These are phyloP conservation scores for Dispira simplex DNA, from an alignment of 192 early-diverging fungal species.

Conservation along the genomic window DNA sequence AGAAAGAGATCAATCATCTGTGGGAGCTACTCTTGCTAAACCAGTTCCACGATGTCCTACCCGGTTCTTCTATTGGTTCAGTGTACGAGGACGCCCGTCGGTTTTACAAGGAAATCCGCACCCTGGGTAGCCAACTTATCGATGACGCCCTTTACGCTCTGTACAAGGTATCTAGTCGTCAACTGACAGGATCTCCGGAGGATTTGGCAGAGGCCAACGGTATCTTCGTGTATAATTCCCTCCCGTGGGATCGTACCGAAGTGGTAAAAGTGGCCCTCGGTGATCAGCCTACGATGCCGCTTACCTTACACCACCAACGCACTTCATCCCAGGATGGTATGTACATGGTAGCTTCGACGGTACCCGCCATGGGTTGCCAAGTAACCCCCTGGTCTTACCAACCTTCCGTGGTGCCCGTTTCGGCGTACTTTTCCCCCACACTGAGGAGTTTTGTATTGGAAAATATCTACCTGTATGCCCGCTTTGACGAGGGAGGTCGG, in stretches of 20 bases:
- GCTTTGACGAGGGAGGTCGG: conserved; percentile 57
- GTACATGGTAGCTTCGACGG: conserved; percentile 13
- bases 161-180: conserved; percentile 18
- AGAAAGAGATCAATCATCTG: conserved; percentile 51
- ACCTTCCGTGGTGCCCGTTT: conserved; percentile 15
- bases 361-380: conserved; percentile 18
- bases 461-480: conserved; percentile 57
- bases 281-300: background rate
- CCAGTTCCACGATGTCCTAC: conserved; percentile 97
- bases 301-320: background rate
- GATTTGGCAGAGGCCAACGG: conserved; percentile 12
- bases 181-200: conserved; percentile 9
- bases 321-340: background rate
- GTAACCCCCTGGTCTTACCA: conserved; percentile 14
- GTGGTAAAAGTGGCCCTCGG: conserved; percentile 42
- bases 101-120: conserved; percentile 21
- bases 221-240: conserved; percentile 44
- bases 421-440: conserved; percentile 14
- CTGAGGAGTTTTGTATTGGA: conserved; percentile 45
- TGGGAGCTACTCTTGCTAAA: conserved; percentile 87
- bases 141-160: conserved; percentile 27
- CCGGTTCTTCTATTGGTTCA: conserved; percentile 78
- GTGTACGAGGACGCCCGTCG: conserved; percentile 76
- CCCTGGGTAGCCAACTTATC: conserved; percentile 26
- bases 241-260: conserved; percentile 52